Conservation (phyloP, 345 rosid species). For the Moricandia arvensis region DNA sequence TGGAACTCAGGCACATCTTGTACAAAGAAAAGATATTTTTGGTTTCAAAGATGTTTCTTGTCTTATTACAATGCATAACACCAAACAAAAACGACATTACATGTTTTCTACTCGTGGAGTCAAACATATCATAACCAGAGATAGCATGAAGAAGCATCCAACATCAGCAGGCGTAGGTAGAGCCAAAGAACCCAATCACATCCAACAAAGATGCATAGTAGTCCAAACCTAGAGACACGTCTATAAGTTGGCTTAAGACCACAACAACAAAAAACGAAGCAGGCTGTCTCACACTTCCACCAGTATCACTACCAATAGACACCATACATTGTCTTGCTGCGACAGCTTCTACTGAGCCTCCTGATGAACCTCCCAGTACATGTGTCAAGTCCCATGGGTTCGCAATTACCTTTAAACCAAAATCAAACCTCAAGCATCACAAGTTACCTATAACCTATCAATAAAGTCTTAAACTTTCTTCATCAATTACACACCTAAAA, state of each 20-base stretch:
- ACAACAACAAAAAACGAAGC: too few species aligned
- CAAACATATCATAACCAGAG: neutral
- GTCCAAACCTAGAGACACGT: too few species aligned
- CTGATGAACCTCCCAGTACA: slow-evolving; percentile 93
- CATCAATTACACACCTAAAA: neutral
- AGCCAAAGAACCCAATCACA: neutral
- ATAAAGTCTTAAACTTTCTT: neutral
- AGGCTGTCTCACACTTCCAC: slow-evolving; percentile 49
- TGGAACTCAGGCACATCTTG: neutral
- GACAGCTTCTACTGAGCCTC: slow-evolving; percentile 93
- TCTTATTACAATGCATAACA: neutral
- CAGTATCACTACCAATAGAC: slow-evolving; percentile 94
- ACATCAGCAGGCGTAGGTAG: neutral
- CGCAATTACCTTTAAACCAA: slow-evolving; percentile 65
- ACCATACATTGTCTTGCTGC: slow-evolving; percentile 87
- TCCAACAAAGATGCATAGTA: neutral
- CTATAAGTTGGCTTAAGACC: too few species aligned
- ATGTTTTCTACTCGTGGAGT: neutral
- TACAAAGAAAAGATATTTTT: neutral
- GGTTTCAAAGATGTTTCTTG: neutral
- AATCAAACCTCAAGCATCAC: neutral
- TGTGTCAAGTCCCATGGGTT: slow-evolving; percentile 92
- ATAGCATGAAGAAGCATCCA: neutral
- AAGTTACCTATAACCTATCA: neutral
- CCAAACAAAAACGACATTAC: neutral